Evolutionary conservation across 805 yeast genomes (phyloP), one percentile per base, ranked within the genome.

Genomic region (Metschnikowia kofuensis): DNA sequence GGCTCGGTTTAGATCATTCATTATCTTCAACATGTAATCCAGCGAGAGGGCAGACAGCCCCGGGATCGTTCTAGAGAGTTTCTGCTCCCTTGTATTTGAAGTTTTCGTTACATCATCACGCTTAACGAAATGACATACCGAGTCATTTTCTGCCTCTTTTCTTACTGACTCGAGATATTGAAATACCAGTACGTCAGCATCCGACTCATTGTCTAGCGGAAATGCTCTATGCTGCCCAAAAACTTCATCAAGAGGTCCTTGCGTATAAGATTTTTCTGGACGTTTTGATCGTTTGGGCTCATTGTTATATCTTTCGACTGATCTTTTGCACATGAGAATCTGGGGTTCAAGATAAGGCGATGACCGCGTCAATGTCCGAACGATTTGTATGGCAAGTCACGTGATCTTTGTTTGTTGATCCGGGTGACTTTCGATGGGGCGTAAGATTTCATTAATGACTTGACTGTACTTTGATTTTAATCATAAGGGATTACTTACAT

Each of bases 191-290:
- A 21, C 51, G 6, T 45, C 50, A 7, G 48, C 52, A 8, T 39
- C 50, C 16, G 36, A 12, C 3, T 40, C 35, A 8, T 42, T 49
- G 4, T 54, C 51, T 9, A 50, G 43, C 13, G 68, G 64, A 39
- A 68, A 61, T 9, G 65, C 72, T 14, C 60, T 51, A 41, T 62
- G 64, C 51, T 68, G 72, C 26, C 70, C 70, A 50, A 66, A 66
- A 9, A 52, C 44, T 15, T 50, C 57, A 42, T 65, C 69, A 26
- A 64, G 52, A 4, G 62, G 62, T 10, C 65, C 65, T 29, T 52
- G 58, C 4, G 60, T 58, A 35, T 57, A 56, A 21, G 35, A 29
- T 8, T 37, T 31, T 8, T 36, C 39, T 10, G 15, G 36, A 35
- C 16, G 31, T 27, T 35, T 41, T 28, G 49, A 26, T 29, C 53